These are phyloP conservation scores for Zoysia pacifica DNA, from an alignment of 176 grass and related monocot species.

Conservation along the genomic window DNA sequence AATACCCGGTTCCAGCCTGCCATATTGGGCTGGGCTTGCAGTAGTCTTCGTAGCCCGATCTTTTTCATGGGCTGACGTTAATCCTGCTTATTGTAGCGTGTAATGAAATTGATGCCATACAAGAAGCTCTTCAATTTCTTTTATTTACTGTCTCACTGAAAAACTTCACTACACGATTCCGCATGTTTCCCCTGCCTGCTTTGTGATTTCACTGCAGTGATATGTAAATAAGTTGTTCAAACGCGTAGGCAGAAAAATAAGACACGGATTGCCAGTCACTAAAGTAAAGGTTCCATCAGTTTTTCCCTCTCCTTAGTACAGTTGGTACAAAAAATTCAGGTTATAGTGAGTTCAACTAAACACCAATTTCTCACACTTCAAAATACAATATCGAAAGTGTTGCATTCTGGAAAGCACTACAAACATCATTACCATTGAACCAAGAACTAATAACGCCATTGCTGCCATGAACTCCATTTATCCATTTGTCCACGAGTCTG, in stretches of 20 bases:
- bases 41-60: no score
- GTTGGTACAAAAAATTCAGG: background rate
- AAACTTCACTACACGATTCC: background rate
- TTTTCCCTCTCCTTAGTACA: background rate
- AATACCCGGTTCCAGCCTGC: no score
- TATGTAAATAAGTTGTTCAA: background rate
- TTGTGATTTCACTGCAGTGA: background rate
- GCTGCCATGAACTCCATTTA: constrained; percentile 59
- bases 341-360: background rate
- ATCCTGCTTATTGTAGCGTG: background rate
- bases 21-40: no score
- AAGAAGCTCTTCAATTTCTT: background rate
- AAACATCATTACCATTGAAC: constrained; percentile 56
- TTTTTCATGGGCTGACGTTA: background rate
- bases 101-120: background rate
- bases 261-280: background rate
- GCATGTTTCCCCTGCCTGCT: background rate
- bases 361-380: constrained; percentile 19
- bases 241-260: background rate
- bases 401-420: constrained; percentile 40
- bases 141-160: background rate
- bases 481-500: constrained; percentile 77
- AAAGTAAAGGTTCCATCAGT: background rate
- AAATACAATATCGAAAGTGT: constrained; percentile 80
- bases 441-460: constrained; percentile 73